A percentile compares a stretch with the other conserved stretches of the same genome.
These are phyloP conservation scores for Solanum tacnaense DNA, from an alignment of 257 asterid species.

Conservation along the genomic window DNA sequence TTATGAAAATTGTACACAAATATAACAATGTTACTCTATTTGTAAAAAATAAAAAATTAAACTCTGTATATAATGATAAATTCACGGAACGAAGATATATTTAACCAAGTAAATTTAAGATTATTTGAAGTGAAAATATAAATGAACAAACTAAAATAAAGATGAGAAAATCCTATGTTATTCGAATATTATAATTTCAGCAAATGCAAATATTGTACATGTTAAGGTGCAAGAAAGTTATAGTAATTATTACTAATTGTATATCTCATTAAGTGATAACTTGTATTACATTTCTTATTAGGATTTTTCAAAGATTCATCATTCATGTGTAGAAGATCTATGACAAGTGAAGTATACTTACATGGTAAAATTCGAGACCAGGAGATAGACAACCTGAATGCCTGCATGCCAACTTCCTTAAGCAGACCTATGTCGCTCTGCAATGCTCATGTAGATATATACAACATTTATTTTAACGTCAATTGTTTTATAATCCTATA, in stretches of 20 bases:
- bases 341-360: not conserved
- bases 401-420: conserved; percentile 2
- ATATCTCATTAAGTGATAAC: not conserved
- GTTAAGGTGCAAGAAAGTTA: not conserved
- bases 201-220: not conserved
- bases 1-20: not conserved
- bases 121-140: not conserved
- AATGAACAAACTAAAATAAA: not conserved
- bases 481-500: too few relatives aligned
- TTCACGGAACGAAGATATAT: not conserved
- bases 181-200: not conserved
- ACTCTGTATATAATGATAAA: not conserved
- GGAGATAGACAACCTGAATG: conserved; percentile 21
- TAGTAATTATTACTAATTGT: not conserved
- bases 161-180: not conserved
- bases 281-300: not conserved
- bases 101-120: not conserved
- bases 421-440: conserved; percentile 10
- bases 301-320: not conserved
- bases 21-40: too few relatives aligned
- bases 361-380: conserved; percentile 27
- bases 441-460: not conserved
- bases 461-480: not conserved
- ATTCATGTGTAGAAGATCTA: not conserved
- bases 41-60: not conserved